These are phyloP conservation scores for Noccaea bulbosa DNA, from an alignment of 345 rosid species.

Conservation along the genomic window DNA sequence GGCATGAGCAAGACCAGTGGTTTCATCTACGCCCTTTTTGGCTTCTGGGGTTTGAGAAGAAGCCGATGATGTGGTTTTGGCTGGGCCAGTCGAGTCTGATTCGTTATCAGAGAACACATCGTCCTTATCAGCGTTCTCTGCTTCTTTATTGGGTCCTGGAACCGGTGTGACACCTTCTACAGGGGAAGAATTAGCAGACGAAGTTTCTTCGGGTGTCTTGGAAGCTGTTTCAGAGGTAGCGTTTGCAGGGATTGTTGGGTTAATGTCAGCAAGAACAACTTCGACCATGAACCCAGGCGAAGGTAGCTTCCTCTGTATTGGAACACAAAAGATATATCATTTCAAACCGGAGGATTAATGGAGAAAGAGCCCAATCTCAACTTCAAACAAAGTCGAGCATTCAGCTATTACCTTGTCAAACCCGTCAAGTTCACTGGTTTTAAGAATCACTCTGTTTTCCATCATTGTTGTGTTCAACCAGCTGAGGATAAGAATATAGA, in stretches of 20 bases:
- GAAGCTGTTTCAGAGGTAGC: conserved; percentile 45
- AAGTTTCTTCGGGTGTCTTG: conserved; percentile 49
- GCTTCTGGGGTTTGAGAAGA: conserved; percentile 41
- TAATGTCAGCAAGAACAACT: conserved; percentile 64
- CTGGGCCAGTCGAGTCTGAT: conserved; percentile 44
- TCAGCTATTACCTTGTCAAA: conserved; percentile 70
- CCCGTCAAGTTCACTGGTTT: conserved; percentile 68
- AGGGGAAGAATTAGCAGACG: conserved; percentile 45
- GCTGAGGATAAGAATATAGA: conserved; percentile 45
- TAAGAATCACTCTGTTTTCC: conserved; percentile 73
- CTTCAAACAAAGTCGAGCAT: conserved; percentile 10
- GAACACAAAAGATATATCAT: conserved; percentile 18
- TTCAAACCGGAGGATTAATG: neutral
- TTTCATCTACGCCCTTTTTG: conserved; percentile 46
- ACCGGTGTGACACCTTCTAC: conserved; percentile 43
- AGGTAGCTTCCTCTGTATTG: conserved; percentile 77
- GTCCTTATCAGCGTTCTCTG: conserved; percentile 56
- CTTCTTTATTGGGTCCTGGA: conserved; percentile 50
- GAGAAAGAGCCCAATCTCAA: conserved; percentile 20
- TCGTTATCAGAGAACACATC: conserved; percentile 83
- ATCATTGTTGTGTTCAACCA: conserved; percentile 88
- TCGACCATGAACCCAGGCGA: conserved; percentile 88
- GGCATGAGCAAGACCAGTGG: conserved; percentile 47
- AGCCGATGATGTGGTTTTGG: conserved; percentile 33
- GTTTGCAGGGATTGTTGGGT: conserved; percentile 42